Evolutionary conservation across 768 basidiomycete species (phyloP).

Genomic region (Amanita exitialis): DNA sequence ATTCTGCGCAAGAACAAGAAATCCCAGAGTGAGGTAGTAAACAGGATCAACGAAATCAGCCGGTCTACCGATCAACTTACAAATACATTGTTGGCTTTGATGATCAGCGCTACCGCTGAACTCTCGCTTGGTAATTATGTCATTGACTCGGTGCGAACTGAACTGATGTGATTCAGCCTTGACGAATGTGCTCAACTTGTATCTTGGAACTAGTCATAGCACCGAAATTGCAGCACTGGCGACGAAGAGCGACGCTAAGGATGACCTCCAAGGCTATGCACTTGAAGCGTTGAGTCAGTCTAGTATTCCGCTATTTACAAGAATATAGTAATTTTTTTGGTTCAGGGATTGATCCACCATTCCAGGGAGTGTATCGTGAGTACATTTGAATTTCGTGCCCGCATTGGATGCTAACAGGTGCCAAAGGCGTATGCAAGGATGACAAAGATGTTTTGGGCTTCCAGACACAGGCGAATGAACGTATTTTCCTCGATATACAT

Average conservation of each 20-base stretch:
- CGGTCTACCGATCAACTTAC: conserved; percentile 51
- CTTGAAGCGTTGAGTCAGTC: conserved; percentile 62
- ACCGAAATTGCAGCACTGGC: conserved; percentile 26
- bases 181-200: conserved; percentile 56
- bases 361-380: conserved; percentile 61
- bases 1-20: conserved; percentile 40
- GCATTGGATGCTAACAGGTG: neutral
- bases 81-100: conserved; percentile 61
- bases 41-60: conserved; percentile 46
- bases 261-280: conserved; percentile 42
- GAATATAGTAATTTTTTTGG: neutral
- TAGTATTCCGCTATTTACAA: neutral
- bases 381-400: conserved; percentile 1
- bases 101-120: conserved; percentile 61
- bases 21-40: conserved; percentile 41
- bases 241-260: conserved; percentile 20
- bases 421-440: conserved; percentile 34
- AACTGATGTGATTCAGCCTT: conserved; percentile 29
- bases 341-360: conserved; percentile 62
- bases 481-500: conserved; percentile 54
- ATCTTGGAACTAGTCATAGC: conserved; percentile 41
- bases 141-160: neutral
- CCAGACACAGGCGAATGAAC: conserved; percentile 34
- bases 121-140: conserved; percentile 46
- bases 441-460: conserved; percentile 33